Base-by-base conservation (phyloP, 169 alveolate genomes). In the Cryptosporidium ubiquitum region DNA sequence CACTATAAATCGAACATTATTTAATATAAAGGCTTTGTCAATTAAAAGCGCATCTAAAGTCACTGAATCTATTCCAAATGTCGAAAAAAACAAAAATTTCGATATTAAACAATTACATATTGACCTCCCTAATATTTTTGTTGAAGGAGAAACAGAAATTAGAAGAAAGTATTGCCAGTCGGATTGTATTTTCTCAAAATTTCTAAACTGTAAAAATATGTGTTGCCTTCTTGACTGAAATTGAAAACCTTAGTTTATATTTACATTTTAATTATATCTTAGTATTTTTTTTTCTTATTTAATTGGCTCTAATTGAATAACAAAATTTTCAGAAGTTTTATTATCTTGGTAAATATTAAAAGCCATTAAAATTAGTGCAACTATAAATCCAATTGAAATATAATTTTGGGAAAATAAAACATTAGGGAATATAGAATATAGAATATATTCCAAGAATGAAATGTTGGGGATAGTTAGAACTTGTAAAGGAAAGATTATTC, bases 401-500 rank as follows among this genome's bases (percentile, higher is more conserved):
- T 58, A 40, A 16, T 69, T 64, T 5, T 47, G 23, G 23, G 79
- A 79, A 61, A 44, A 14, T 37, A 79, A 16, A 44, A 79, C 61
- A 14, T 33, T 61, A 14, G 75, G 73, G 29, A 47, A 33, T 31
- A 44, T 42, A n/a, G 89, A 79, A 40, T 79, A 79, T 14, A 79
- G 40, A n/a, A 44, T 40, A 47, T 79, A 79, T 35, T 58, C 73
- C 4, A 58, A 26, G 5, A 79, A 47, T 9, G 89, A 79, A 31
- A 79, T 44, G 7, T 58, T 49, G 2, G 64, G 47, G 6, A 79
- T 37, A 61, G 44, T 10, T 16, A 61, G 31, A 29, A 61, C 58
- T 64, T 79, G 89, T 23, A 79, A 26, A 26, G 89, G 73, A 5
- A 79, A 33, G 14, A 64, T 29, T 31, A 79, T 12, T n/a, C 89